Evolutionary conservation across 257 asterid species (phyloP), one percentile per base, ranked within the genome.

Genomic region (Ilex asprella): DNA sequence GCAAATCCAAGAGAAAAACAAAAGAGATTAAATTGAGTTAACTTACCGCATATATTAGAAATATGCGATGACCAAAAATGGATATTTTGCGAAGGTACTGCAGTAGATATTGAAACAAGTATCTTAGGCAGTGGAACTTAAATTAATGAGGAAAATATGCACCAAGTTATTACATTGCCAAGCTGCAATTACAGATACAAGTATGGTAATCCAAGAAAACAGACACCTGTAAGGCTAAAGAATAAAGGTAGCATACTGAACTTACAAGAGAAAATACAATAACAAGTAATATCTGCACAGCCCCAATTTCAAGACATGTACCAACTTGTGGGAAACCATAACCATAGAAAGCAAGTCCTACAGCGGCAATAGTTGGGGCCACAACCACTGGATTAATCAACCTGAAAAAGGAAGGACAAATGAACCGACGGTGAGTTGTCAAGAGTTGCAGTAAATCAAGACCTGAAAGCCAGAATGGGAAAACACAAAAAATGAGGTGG

Each of bases 51-150:
- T 89, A 93, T 11, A 89, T 82, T 63, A 87, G 86, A 71, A 93
- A 93, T 56, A 87, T 77, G 12, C 97, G 97, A 77, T 93, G 99
- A 52, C 96, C 97, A 72, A 93, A 69, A 75, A 93, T 58, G 5
- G 99, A 90, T 74, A 89, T 73, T 71, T 87, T 93, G 30, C 97
- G 97, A 69, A 93, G 99, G 76, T 93, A 89, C 99, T 93, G 96
- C 88, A 86, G 60, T 64, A 64, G 52, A 61, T 72, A 56, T 30
- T 55, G 21, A 35, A 57, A 7, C 57, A 53, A 21, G 15, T 53
- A 14, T 53, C 30, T 53, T 15, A 53, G 57, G 3, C 8, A 46
- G 15, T 10, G 14, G 10, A 14, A 14, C 14, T 10, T 46, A 5
- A 46, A 10, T 6, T 46, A 46, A 46, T 46, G 7, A 46, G 54